Conservation (phyloP, 768 basidiomycete species). For the Termitomyces eurrhizus region DNA sequence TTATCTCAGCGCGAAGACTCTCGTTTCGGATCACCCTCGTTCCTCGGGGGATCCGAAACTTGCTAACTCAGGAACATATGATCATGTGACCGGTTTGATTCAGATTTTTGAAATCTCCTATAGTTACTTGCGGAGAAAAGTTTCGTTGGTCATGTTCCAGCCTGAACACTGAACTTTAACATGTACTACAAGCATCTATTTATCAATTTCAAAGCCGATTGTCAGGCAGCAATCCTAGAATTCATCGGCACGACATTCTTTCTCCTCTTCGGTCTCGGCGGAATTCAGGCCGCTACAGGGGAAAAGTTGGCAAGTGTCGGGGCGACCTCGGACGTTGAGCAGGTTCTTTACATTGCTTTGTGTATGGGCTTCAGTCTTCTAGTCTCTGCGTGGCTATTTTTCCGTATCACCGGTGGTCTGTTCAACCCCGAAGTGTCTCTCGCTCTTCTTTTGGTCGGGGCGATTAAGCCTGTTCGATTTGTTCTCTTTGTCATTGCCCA, state of each 20-base stretch:
- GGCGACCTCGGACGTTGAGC: constrained; percentile 31
- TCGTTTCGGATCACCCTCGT: too few relatives aligned
- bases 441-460: constrained; percentile 54
- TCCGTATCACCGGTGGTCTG: constrained; percentile 55
- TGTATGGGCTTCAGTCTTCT: constrained; percentile 61
- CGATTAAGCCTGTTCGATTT: constrained; percentile 51
- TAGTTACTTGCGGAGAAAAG: not conserved
- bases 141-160: not conserved
- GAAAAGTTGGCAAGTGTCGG: constrained; percentile 25
- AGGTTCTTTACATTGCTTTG: constrained; percentile 52
- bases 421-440: constrained; percentile 65
- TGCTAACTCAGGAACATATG: not conserved
- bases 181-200: constrained; percentile 13
- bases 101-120: constrained; percentile 1
- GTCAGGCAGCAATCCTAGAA: constrained; percentile 50
- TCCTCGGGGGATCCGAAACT: too few relatives aligned
- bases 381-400: constrained; percentile 66
- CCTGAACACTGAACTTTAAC: not conserved
- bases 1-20: too few relatives aligned
- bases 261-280: constrained; percentile 61
- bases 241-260: constrained; percentile 60
- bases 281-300: constrained; percentile 51
- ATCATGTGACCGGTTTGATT: constrained; percentile 1
- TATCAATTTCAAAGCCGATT: constrained; percentile 32
- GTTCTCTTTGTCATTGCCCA: constrained; percentile 61